A percentile compares a stretch with the other conserved stretches of the same genome.
Evolutionary conservation across 2,329 filamentous ascomycete species (phyloP).

Genomic region (Dothidotthia symphoricarpi): DNA sequence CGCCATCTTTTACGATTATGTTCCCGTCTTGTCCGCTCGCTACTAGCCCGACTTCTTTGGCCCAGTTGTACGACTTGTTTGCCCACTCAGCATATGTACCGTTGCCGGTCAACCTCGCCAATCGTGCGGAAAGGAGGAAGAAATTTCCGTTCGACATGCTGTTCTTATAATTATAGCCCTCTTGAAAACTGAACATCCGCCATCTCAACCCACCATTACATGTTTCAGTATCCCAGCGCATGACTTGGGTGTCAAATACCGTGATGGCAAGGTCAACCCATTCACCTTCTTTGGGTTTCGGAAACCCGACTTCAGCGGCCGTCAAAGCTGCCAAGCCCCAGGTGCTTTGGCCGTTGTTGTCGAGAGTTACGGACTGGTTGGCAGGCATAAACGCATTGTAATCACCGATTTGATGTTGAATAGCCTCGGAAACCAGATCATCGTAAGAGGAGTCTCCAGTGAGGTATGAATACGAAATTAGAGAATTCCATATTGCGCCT

Average conservation of each 20-base stretch:
- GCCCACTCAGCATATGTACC: constrained; percentile 59
- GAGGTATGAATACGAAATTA: constrained; percentile 45
- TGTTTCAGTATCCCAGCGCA: constrained; percentile 63
- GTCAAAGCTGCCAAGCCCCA: constrained; percentile 67
- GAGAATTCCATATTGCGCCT: constrained; percentile 18
- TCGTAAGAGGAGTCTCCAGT: constrained; percentile 46
- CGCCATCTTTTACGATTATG: constrained; percentile 54
- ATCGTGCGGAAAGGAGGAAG: constrained; percentile 73
- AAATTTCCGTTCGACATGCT: constrained; percentile 71
- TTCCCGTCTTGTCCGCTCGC: constrained; percentile 24
- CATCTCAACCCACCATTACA: constrained; percentile 68
- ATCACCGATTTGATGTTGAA: constrained; percentile 39
- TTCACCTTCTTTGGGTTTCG: constrained; percentile 41
- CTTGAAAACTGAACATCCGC: constrained; percentile 75
- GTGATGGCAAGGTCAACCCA: constrained; percentile 66
- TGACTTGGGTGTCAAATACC: constrained; percentile 68
- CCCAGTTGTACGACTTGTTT: constrained; percentile 59
- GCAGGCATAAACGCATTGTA: constrained; percentile 42
- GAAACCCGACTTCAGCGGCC: constrained; percentile 65
- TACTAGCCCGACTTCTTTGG: constrained; percentile 48
- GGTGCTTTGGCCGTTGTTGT: constrained; percentile 70
- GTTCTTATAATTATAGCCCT: constrained; percentile 77
- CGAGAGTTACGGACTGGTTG: constrained; percentile 46
- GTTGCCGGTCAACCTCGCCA: constrained; percentile 67
- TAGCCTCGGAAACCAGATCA: constrained; percentile 38